A percentile compares a stretch with the other conserved stretches of the same genome.
Conservation (phyloP, 2,329 filamentous ascomycete genomes). For the Trichoderma sp. region DNA sequence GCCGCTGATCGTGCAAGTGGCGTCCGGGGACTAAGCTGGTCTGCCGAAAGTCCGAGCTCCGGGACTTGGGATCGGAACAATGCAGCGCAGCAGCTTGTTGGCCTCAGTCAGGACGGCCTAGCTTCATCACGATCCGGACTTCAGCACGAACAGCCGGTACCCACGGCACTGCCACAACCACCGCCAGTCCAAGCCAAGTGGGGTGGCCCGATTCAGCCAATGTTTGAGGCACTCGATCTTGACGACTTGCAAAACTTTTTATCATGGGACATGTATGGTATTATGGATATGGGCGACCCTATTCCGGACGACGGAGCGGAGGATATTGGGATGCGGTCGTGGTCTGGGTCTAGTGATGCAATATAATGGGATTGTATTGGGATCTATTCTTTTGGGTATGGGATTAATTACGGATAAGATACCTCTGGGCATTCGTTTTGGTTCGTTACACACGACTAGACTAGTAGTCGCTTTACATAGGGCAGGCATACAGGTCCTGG, state of each 20-base stretch:
- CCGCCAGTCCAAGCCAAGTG: background rate
- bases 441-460: background rate
- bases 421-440: constrained; percentile 11
- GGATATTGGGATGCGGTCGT: constrained; percentile 30
- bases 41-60: constrained; percentile 25
- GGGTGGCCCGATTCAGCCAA: constrained; percentile 22
- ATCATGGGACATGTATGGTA: constrained; percentile 42
- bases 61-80: constrained; percentile 28
- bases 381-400: background rate
- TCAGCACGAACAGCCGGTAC: constrained; percentile 38
- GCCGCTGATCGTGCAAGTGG: constrained; percentile 20
- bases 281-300: constrained; percentile 40
- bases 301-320: constrained; percentile 37
- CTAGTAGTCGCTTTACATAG: background rate
- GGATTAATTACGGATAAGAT: constrained; percentile 8
- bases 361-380: background rate
- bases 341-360: constrained; percentile 14
- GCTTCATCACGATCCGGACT: constrained; percentile 32
- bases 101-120: constrained; percentile 24
- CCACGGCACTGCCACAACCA: background rate
- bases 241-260: constrained; percentile 40
- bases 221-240: constrained; percentile 38
- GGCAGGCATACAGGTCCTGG: background rate
- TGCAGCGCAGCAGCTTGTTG: constrained; percentile 29
- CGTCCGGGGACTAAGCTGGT: constrained; percentile 23